Base-by-base conservation (phyloP, 768 basidiomycete species). In the Leccinum fibrillosum region DNA sequence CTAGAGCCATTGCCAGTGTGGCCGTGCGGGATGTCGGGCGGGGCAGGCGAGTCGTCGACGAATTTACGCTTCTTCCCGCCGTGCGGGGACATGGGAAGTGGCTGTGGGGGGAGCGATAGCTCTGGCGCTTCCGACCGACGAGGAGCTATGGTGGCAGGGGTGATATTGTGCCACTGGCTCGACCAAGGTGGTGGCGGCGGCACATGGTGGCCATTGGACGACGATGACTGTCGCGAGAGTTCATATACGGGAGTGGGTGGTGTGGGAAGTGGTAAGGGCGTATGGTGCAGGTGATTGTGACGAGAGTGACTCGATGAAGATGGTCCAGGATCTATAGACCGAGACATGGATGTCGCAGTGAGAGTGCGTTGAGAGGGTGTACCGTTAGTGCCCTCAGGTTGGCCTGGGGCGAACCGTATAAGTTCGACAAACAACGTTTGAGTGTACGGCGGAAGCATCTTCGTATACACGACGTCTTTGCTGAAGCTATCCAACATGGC, bases 351-450 rank as follows among this genome's bases (percentile, higher is more conserved):
- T 21, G 62, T 64, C 0, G 45, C 26, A 28, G 57, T 19, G 25
- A 53, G 63, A 10, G 57, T 55, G 8, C 72, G 71, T 17, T 56
- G 59, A 21, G 53, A 47, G n/a, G 52, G 47, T 21, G 39, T 30
- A 50, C 67, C 63, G 39, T 64, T 74, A 37, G 51, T 9, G 19
- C 53, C 48, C 32, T 73, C 72, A 5, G 72, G 72, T 28, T 73
- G 72, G 45, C 73, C 73, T 0, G 73, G 71, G 0, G 65, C 62
- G 53, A 77, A 76, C 39, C 76, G 75, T 53, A 89, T 78, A 15
- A 92, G 82, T 50, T 92, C 89, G 8, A 92, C 84, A 66, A 90
- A 89, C 5, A 92, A 64, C 1, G 89, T 90, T 58, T 80, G 82
- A 4, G 78, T 82, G 58, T 81, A 82, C 0, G 90, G 88, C 1